Conservation (phyloP, 192 early-diverging fungal genomes). For the Podila horticola region DNA sequence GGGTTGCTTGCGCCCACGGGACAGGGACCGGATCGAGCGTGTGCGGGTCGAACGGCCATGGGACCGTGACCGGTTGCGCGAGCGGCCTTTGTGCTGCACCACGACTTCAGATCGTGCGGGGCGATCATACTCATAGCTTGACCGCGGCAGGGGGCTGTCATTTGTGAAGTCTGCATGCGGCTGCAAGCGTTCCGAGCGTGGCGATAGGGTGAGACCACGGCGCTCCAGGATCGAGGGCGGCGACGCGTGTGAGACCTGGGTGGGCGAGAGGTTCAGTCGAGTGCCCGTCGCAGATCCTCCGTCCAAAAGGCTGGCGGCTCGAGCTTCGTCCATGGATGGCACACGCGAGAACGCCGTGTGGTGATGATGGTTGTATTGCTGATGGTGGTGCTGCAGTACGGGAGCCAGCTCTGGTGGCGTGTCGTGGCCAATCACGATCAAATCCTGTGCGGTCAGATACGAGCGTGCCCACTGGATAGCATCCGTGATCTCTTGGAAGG, state of each 20-base stretch:
- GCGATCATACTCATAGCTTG: neutral
- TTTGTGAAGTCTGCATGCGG: neutral
- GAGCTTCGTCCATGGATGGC: constrained; percentile 11
- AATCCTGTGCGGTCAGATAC: constrained; percentile 35
- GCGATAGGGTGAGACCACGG: constrained; percentile 23
- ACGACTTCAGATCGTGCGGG: neutral
- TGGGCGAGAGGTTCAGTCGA: neutral
- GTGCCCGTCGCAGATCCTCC: neutral
- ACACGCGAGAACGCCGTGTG: constrained; percentile 8
- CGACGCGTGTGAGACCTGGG: neutral
- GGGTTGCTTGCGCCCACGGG: constrained; percentile 10
- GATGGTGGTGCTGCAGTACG: neutral
- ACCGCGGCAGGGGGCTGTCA: neutral
- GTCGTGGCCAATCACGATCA: constrained; percentile 40
- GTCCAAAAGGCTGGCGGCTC: neutral
- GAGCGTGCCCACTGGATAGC: constrained; percentile 31
- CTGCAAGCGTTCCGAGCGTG: constrained; percentile 3
- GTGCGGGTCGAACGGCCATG: neutral
- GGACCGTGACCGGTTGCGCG: neutral
- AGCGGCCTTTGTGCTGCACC: neutral
- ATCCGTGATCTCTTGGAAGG: constrained; percentile 37
- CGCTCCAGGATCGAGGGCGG: constrained; percentile 38
- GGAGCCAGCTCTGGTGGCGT: neutral
- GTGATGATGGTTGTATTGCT: neutral
- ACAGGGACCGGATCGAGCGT: constrained; percentile 18